Evolutionary conservation across 352 stramenopile genomes (phyloP).

Genomic region (Pythium sp.): DNA sequence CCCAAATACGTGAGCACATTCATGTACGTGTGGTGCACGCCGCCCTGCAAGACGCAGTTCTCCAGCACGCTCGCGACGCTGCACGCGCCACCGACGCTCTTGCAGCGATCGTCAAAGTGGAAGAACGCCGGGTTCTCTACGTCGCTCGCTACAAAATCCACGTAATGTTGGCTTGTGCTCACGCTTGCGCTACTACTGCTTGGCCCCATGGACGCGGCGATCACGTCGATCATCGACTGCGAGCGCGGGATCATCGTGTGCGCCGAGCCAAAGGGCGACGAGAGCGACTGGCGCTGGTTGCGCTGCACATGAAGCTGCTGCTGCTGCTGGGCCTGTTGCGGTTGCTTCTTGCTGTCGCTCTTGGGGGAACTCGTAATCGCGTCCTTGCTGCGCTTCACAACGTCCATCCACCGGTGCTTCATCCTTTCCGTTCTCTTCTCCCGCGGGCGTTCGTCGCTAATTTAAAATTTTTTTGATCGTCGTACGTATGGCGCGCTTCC

Average conservation of each 20-base stretch:
- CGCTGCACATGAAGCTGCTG: constrained; percentile 4
- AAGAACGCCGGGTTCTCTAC: constrained; percentile 46
- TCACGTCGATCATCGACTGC: constrained; percentile 20
- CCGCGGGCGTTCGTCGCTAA: neutral
- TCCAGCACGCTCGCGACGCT: constrained; percentile 66
- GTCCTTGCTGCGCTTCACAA: constrained; percentile 49
- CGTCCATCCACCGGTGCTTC: constrained; percentile 73
- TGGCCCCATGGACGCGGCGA: constrained; percentile 9
- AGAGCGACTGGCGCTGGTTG: constrained; percentile 25
- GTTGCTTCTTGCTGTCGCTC: constrained; percentile 10
- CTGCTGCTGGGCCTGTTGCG: constrained; percentile 3
- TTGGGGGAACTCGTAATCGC: constrained; percentile 34
- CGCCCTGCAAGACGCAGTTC: constrained; percentile 72
- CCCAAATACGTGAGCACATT: constrained; percentile 75
- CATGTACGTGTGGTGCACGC: constrained; percentile 83
- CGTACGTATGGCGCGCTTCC: too few relatives aligned
- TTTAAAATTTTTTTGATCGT: neutral
- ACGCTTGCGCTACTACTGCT: neutral
- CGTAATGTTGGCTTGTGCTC: neutral
- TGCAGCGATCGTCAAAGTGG: constrained; percentile 54
- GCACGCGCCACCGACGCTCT: constrained; percentile 47
- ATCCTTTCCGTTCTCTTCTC: constrained; percentile 21
- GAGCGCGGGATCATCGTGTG: constrained; percentile 15
- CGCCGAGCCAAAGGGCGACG: constrained; percentile 15
- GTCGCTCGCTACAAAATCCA: constrained; percentile 13